phyloP scores from a whole-genome alignment of 768 basidiomycete genomes.

The Termitomyces sp. region DNA sequence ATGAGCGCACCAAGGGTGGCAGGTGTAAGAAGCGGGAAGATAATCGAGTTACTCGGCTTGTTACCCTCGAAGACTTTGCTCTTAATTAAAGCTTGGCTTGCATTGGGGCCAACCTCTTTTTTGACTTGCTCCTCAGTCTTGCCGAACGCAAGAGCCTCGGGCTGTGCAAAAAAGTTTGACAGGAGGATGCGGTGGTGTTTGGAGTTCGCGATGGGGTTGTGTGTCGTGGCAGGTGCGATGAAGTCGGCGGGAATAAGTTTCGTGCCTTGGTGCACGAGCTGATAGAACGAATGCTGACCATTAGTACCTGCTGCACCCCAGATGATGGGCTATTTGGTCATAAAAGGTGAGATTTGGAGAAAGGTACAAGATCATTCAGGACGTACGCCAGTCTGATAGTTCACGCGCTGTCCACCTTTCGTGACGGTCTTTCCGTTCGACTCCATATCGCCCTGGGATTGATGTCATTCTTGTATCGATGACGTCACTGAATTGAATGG shows the following conservation, averaged over 20 bases:
- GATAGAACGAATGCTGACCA: conserved; percentile 99
- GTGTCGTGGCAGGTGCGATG: conserved; percentile 82
- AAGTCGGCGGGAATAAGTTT: conserved; percentile 92
- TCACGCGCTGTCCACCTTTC: conserved; percentile 86
- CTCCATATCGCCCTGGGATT: conserved; percentile 88
- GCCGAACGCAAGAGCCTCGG: conserved; percentile 95
- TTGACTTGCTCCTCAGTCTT: conserved; percentile 89
- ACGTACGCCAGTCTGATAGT: conserved; percentile 94
- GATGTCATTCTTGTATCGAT: background rate
- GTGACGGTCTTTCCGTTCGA: conserved; percentile 97
- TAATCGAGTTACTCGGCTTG: conserved; percentile 91
- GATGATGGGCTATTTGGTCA: conserved; percentile 76
- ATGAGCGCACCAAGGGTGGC: conserved; percentile 85
- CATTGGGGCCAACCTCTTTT: conserved; percentile 59
- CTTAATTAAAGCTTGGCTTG: conserved; percentile 85
- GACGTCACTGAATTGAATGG: background rate
- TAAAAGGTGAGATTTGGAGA: background rate
- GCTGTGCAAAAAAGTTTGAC: conserved; percentile 97
- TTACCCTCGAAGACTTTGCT: conserved; percentile 98
- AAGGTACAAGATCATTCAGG: background rate
- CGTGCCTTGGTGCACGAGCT: conserved; percentile 92
- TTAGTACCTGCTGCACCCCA: conserved; percentile 99
- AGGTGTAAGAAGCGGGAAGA: conserved; percentile 92
- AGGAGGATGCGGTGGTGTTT: conserved; percentile 97
- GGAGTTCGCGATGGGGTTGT: conserved; percentile 82